A percentile compares a stretch with the other conserved stretches of the same genome.
These are phyloP conservation scores for Laetiporus sulphureus DNA, from an alignment of 1,284 basidiomycete genomes.

Conservation along the genomic window DNA sequence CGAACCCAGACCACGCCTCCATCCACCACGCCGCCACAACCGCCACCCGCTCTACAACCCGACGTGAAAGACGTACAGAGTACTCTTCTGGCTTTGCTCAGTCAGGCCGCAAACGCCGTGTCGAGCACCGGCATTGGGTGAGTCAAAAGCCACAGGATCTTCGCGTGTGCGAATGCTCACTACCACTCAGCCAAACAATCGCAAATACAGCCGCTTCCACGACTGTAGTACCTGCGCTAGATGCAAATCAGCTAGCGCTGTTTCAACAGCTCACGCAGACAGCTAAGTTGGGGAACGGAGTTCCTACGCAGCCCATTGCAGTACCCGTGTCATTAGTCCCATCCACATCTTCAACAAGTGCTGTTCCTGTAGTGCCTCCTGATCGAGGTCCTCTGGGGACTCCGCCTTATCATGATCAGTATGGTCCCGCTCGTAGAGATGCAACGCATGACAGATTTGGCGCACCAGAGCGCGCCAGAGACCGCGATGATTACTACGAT, in stretches of 20 bases:
- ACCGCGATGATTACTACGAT: conserved; percentile 32
- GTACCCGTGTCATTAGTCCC: conserved; percentile 27
- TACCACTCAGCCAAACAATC: conserved; percentile 49
- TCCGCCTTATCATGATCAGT: conserved; percentile 35
- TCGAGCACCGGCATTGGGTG: conserved; percentile 15
- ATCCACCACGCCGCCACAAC: conserved; percentile 16
- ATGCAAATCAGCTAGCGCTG: conserved; percentile 55
- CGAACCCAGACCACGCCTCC: conserved; percentile 26
- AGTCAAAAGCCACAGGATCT: conserved; percentile 9
- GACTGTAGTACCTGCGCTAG: conserved; percentile 32
- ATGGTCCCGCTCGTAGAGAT: conserved; percentile 36
- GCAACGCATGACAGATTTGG: conserved; percentile 39
- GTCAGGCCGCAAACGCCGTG: conserved; percentile 43
- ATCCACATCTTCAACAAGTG: conserved; percentile 24
- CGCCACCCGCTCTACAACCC: conserved; percentile 24
- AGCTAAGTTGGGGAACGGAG: conserved; percentile 35
- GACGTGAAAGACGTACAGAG: conserved; percentile 45
- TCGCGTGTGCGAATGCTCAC: conserved; percentile 8
- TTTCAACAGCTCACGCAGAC: conserved; percentile 68
- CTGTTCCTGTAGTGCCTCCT: conserved; percentile 27
- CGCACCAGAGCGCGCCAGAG: conserved; percentile 42
- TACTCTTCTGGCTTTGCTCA: conserved; percentile 59
- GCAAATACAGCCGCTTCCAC: conserved; percentile 39
- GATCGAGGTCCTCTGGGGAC: conserved; percentile 27
- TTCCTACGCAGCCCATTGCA: conserved; percentile 25